These are phyloP conservation scores for Syncephalastrum contaminatum DNA, from an alignment of 371 early-diverging fungal species.

Conservation along the genomic window DNA sequence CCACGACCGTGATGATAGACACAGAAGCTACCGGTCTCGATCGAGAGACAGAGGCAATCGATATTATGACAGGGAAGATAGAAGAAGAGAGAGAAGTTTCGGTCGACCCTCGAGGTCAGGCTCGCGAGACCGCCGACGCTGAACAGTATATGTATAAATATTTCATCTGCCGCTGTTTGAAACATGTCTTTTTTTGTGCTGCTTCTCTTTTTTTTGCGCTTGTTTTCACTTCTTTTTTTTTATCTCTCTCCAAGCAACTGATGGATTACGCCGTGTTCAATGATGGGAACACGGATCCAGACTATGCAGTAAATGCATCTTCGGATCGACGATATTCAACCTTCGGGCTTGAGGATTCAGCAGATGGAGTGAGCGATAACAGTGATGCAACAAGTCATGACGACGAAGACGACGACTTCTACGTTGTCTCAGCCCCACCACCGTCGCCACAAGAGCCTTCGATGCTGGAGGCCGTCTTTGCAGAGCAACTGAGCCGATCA, in stretches of 20 bases:
- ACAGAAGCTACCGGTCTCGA: slow-evolving; percentile 10
- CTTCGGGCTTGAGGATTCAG: background rate
- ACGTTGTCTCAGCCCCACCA: slow-evolving; percentile 15
- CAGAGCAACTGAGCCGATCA: slow-evolving; percentile 16
- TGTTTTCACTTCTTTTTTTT: background rate
- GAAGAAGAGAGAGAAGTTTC: no score
- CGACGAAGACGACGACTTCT: slow-evolving; percentile 14
- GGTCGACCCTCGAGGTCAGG: no score
- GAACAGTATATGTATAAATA: no score
- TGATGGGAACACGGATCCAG: slow-evolving; percentile 3
- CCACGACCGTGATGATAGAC: slow-evolving; percentile 4
- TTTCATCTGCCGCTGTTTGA: no score
- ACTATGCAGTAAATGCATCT: background rate
- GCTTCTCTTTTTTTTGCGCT: background rate
- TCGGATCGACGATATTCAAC: background rate
- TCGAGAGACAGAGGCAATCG: background rate
- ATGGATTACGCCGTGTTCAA: slow-evolving; percentile 12
- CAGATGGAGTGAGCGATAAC: slow-evolving; percentile 1
- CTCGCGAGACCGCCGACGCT: no score
- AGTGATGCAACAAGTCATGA: slow-evolving; percentile 3
- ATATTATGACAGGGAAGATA: slow-evolving; percentile 1
- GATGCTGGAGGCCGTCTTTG: slow-evolving; percentile 17
- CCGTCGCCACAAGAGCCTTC: slow-evolving; percentile 22
- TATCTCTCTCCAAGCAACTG: background rate
- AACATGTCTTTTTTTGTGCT: no score